phyloP scores from a whole-genome alignment of 2,329 filamentous ascomycete genomes.

The Fusarium setosum region DNA sequence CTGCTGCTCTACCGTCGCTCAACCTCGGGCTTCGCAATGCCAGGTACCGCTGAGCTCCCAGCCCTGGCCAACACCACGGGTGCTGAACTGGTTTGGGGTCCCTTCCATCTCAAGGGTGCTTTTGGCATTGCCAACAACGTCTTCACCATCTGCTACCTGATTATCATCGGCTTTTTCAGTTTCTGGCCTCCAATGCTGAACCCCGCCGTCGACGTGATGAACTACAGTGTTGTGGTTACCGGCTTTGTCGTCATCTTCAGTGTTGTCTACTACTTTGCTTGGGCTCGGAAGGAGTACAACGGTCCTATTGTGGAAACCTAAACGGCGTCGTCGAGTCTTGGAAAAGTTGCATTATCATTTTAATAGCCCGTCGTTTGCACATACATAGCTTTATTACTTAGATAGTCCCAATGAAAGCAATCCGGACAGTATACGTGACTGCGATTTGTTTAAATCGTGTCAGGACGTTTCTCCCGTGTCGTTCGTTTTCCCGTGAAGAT shows the following conservation, averaged over 20 bases:
- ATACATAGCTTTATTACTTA: too few relatives aligned
- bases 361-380: too few relatives aligned
- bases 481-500: too few relatives aligned
- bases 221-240: conserved; percentile 60
- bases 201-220: conserved; percentile 53
- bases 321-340: background rate
- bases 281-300: conserved; percentile 56
- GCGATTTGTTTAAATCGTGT: too few relatives aligned
- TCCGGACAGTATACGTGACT: too few relatives aligned
- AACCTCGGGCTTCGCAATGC: conserved; percentile 42
- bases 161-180: conserved; percentile 67
- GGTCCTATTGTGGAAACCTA: conserved; percentile 54
- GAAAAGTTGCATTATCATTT: background rate
- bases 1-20: conserved; percentile 46
- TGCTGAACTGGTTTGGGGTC: conserved; percentile 60
- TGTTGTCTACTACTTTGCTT: conserved; percentile 57
- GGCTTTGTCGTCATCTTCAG: conserved; percentile 56
- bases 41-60: conserved; percentile 36
- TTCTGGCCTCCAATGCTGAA: conserved; percentile 58
- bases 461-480: too few relatives aligned
- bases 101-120: conserved; percentile 63
- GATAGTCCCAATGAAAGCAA: too few relatives aligned
- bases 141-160: conserved; percentile 63
- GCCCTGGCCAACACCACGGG: conserved; percentile 45
- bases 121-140: conserved; percentile 65